phyloP scores from a whole-genome alignment of 306 rosid species.

The Medicago arabica region DNA sequence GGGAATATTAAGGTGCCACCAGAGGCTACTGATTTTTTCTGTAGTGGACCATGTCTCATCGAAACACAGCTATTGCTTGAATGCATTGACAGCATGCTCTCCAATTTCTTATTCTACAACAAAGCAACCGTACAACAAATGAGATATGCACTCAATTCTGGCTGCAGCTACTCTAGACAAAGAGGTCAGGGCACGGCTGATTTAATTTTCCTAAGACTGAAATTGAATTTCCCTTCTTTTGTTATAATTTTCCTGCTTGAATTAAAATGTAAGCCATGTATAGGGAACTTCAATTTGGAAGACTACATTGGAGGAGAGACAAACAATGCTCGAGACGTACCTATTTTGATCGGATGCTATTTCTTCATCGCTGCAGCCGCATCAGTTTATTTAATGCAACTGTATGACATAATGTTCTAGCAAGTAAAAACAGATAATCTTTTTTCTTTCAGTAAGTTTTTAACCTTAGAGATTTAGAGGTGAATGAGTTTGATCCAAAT shows the following conservation, averaged over 20 bases:
- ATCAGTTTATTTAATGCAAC: conserved; percentile 5
- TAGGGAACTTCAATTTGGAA: conserved; percentile 72
- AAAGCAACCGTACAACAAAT: conserved; percentile 59
- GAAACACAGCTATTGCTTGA: conserved; percentile 73
- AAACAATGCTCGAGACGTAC: conserved; percentile 44
- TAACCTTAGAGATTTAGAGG: too few species aligned
- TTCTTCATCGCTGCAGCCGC: not conserved
- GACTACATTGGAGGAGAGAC: conserved; percentile 53
- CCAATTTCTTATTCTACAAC: conserved; percentile 65
- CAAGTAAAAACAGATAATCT: conserved; percentile 10
- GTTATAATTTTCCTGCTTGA: not conserved
- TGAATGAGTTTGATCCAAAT: too few species aligned
- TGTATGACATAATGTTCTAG: not conserved
- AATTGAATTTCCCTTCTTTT: not conserved
- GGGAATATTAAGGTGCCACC: conserved; percentile 66
- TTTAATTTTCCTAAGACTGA: not conserved
- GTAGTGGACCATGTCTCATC: conserved; percentile 68
- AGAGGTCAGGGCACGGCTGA: conserved; percentile 49
- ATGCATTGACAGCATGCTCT: conserved; percentile 59
- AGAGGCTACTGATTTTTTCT: conserved; percentile 60
- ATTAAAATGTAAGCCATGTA: conserved; percentile 14
- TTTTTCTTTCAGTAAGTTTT: not conserved
- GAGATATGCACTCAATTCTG: conserved; percentile 59
- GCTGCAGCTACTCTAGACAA: conserved; percentile 61
- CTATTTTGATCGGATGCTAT: conserved; percentile 30